Evolutionary conservation across 306 rosid genomes (phyloP), one percentile per base, ranked within the genome.

Genomic region (Mimosa pudica): DNA sequence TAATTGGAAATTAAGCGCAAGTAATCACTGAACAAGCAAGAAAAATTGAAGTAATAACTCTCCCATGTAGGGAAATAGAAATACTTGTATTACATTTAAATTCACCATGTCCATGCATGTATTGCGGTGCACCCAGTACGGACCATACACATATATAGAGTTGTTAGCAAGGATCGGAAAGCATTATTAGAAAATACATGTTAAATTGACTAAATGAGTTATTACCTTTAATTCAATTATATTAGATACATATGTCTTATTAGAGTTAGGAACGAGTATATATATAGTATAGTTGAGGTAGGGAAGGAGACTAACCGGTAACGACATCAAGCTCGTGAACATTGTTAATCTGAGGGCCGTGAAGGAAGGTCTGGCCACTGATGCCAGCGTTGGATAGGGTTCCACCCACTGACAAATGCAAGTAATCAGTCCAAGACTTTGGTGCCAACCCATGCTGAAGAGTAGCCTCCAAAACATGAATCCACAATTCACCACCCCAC

Each of bases 401-500:
- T 63, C 99, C 99, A 17, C 99, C 99, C 38, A 93, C 98, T 4
- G 99, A 87, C 73, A 95, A 82, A 70, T 93, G 89, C 90, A 95
- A 86, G 73, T 95, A 95, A 80, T 95, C 99, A 0, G 99, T 95
- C 99, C 99, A 95, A 6, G 99, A 95, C 85, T 81, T 91, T 0
- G 99, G 99, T 0, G 99, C 96, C 30, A 92, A 42, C 13, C 97
- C 99, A 78, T 90, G 32, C 58, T 77, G 82, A 32, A 91, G 58
- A 33, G 98, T 90, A 0, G 81, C 77, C 81, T 36, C 86, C 82
- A 95, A 61, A 45, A 95, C 94, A 0, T 91, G 79, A 71, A 93
- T 95, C 99, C 99, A 95, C 75, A 93, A 68, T 70, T 90, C 92
- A 5, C 99, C 99, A 14, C 99, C 99, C 99, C 99, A 95, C 45